Evolutionary conservation across 2,329 filamentous ascomycete species (phyloP).

Genomic region (Pestalotiopsis fici): DNA sequence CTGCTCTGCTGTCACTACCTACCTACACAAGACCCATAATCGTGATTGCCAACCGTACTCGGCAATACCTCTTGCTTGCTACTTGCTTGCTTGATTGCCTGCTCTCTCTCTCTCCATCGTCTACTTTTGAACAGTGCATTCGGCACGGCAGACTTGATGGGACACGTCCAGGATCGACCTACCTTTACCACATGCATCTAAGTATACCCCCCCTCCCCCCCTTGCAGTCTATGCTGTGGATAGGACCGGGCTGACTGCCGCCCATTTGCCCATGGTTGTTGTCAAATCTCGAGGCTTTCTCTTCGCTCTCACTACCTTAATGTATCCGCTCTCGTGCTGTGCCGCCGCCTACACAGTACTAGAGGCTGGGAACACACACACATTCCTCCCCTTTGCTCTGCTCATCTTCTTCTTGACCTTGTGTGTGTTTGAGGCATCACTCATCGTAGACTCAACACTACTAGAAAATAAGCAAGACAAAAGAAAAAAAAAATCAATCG

Average conservation of each 20-base stretch:
- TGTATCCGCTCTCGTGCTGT: not conserved
- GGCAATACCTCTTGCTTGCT: not conserved
- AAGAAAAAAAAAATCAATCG: no score
- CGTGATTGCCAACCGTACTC: not conserved
- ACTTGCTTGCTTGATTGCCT: not conserved
- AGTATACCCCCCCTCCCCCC: conserved; percentile 4
- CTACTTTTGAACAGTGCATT: not conserved
- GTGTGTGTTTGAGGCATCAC: not conserved
- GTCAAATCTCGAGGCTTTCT: not conserved
- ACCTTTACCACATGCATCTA: not conserved
- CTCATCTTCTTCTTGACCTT: not conserved
- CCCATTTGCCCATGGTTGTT: not conserved
- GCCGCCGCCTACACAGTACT: not conserved
- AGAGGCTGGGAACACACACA: not conserved
- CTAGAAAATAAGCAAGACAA: not conserved
- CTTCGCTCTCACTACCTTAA: no score
- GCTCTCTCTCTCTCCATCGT: not conserved
- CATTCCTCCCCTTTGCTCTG: conserved; percentile 4
- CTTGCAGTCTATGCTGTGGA: conserved; percentile 7
- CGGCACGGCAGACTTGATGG: not conserved
- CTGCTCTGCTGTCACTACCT: no score
- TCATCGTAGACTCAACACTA: not conserved
- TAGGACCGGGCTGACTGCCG: not conserved
- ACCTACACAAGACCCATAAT: not conserved
- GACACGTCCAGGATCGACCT: conserved; percentile 1